phyloP scores from a whole-genome alignment of 805 yeast genomes.

The Myxozyma melibiosi region DNA sequence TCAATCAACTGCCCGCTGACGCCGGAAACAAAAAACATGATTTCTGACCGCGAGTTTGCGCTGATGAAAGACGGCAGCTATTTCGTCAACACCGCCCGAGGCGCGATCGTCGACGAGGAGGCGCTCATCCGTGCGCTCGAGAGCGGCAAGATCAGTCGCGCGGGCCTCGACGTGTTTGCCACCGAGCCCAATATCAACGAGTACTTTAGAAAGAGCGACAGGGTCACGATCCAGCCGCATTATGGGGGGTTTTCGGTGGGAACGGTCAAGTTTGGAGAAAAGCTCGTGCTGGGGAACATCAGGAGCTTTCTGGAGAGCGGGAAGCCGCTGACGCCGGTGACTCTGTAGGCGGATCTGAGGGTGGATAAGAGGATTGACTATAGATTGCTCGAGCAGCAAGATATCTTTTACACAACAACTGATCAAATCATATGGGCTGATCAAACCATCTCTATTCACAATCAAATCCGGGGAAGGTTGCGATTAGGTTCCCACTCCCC shows the following conservation, averaged over 20 bases:
- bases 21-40: constrained; percentile 53
- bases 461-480: too few species aligned
- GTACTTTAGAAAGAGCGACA: constrained; percentile 50
- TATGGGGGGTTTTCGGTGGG: constrained; percentile 50
- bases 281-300: constrained; percentile 18
- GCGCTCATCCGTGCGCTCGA: constrained; percentile 52
- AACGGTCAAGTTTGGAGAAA: constrained; percentile 32
- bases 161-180: constrained; percentile 65
- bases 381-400: too few species aligned
- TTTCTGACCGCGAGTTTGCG: constrained; percentile 49
- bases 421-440: too few species aligned
- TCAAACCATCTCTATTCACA: too few species aligned
- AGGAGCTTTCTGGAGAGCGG: constrained; percentile 15
- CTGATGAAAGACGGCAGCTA: constrained; percentile 58
- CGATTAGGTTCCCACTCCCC: too few species aligned
- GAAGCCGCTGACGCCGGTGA: constrained; percentile 20
- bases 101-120: constrained; percentile 59
- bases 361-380: not conserved
- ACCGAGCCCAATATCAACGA: constrained; percentile 56
- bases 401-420: too few species aligned
- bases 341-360: not conserved
- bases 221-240: constrained; percentile 59
- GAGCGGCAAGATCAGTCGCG: constrained; percentile 54
- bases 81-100: constrained; percentile 62
- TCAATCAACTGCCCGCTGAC: constrained; percentile 57